phyloP scores from a whole-genome alignment of 768 basidiomycete species.

The Phallus indusiatus region DNA sequence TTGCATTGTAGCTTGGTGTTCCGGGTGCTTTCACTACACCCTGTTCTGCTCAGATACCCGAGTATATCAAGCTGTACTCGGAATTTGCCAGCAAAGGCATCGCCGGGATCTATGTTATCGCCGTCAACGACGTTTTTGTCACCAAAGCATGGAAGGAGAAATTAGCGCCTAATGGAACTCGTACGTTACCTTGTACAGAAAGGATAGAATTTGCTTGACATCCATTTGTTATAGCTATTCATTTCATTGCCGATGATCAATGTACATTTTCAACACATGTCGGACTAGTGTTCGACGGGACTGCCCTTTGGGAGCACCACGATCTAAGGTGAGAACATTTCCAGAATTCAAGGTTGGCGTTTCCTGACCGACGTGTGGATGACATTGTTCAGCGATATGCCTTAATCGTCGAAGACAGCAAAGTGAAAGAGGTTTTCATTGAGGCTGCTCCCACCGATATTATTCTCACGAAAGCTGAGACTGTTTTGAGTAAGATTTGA shows the following conservation, averaged over 20 bases:
- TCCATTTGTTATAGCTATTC: conserved; percentile 40
- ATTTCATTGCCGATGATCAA: conserved; percentile 62
- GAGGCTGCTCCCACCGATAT: conserved; percentile 39
- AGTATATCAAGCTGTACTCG: conserved; percentile 54
- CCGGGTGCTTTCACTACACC: conserved; percentile 72
- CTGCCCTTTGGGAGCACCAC: conserved; percentile 52
- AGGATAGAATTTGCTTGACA: conserved; percentile 7
- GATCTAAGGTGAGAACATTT: conserved; percentile 43
- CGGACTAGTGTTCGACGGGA: conserved; percentile 56
- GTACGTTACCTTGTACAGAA: conserved; percentile 26
- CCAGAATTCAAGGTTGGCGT: neutral
- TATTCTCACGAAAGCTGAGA: conserved; percentile 44
- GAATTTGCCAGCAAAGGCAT: conserved; percentile 73
- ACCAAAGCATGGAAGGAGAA: conserved; percentile 61
- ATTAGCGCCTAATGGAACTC: conserved; percentile 45
- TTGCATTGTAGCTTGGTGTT: conserved; percentile 47
- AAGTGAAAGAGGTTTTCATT: conserved; percentile 54
- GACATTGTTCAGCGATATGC: conserved; percentile 43
- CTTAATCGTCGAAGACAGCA: conserved; percentile 57
- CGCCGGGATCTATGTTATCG: conserved; percentile 58
- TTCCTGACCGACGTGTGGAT: conserved; percentile 17
- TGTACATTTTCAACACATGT: conserved; percentile 43
- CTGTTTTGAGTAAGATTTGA: conserved; percentile 31
- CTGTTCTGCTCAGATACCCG: conserved; percentile 53
- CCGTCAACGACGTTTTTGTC: conserved; percentile 76